Percentiles rank a stretch among this genome's conserved stretches.
These are phyloP conservation scores for Nakazawaea laoshanensis DNA, from an alignment of 805 yeast genomes.

Conservation along the genomic window DNA sequence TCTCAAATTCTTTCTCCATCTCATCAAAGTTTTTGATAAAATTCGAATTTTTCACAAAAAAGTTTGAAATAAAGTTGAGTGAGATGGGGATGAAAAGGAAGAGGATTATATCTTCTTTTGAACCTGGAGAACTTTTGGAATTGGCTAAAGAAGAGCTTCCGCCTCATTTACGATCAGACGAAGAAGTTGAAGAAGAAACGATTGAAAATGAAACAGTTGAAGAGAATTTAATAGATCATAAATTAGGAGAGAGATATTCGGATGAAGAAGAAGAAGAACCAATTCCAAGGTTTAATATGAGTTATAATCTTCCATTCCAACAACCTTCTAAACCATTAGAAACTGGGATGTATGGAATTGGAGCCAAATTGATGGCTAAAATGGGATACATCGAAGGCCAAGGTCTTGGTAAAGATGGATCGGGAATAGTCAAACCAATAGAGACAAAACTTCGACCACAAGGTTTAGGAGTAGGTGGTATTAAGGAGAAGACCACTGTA, in stretches of 20 bases:
- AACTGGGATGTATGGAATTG: slow-evolving; percentile 64
- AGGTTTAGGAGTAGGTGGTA: slow-evolving; percentile 71
- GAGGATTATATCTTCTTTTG: slow-evolving; percentile 3
- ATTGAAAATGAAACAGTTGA: neutral
- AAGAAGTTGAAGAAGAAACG: too few species aligned
- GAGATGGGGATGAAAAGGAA: slow-evolving; percentile 4
- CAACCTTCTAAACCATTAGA: too few species aligned
- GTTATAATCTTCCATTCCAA: too few species aligned
- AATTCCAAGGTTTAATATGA: too few species aligned
- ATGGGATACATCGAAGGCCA: slow-evolving; percentile 87
- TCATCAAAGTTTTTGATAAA: neutral
- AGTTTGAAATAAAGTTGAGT: too few species aligned
- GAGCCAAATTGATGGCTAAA: slow-evolving; percentile 64
- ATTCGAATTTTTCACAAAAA: too few species aligned
- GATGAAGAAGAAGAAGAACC: slow-evolving; percentile 22
- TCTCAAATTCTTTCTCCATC: slow-evolving; percentile 1
- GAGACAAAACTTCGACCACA: slow-evolving; percentile 58
- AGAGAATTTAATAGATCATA: too few species aligned
- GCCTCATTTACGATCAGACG: too few species aligned
- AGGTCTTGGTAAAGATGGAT: slow-evolving; percentile 70
- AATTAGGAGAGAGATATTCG: slow-evolving; percentile 6
- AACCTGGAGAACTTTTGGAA: slow-evolving; percentile 4
- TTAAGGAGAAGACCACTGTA: slow-evolving; percentile 23
- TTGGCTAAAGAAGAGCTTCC: slow-evolving; percentile 1
- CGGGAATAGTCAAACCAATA: slow-evolving; percentile 78